phyloP scores from a whole-genome alignment of 306 rosid genomes.

The Prunus davidiana region DNA sequence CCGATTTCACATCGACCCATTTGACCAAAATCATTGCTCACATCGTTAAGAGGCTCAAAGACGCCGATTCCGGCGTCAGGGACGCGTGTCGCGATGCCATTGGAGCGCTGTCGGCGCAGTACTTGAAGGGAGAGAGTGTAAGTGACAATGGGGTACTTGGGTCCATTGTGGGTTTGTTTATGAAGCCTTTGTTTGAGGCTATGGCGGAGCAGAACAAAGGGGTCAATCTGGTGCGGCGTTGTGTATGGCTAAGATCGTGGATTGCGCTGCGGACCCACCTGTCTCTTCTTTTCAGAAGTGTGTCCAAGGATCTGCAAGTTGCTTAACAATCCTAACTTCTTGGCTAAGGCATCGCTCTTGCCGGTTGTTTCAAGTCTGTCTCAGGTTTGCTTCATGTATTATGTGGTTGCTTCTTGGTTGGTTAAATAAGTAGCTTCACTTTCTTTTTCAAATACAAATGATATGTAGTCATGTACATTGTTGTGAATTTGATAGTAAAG shows the following conservation, averaged over 20 bases:
- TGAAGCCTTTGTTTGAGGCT: slow-evolving; percentile 87
- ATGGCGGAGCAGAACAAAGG: slow-evolving; percentile 90
- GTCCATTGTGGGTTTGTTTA: slow-evolving; percentile 72
- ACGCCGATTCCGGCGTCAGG: slow-evolving; percentile 62
- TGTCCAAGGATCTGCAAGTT: slow-evolving; percentile 93
- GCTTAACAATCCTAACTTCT: slow-evolving; percentile 72
- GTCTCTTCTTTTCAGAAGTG: slow-evolving; percentile 70
- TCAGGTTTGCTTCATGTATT: slow-evolving; percentile 48
- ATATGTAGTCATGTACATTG: not conserved
- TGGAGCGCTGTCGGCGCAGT: slow-evolving; percentile 59
- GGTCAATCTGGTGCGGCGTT: slow-evolving; percentile 88
- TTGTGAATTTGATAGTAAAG: not conserved
- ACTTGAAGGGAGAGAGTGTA: slow-evolving; percentile 32
- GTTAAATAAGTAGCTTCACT: not conserved
- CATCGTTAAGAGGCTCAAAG: slow-evolving; percentile 70
- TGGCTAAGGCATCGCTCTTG: slow-evolving; percentile 74
- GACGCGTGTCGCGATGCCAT: slow-evolving; percentile 86
- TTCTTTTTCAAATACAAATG: not conserved
- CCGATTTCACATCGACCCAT: slow-evolving; percentile 60
- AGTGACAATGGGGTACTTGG: slow-evolving; percentile 30
- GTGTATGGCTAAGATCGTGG: slow-evolving; percentile 89
- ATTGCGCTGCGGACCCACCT: slow-evolving; percentile 52
- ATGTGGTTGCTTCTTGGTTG: not conserved
- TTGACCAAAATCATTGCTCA: slow-evolving; percentile 66
- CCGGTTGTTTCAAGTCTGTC: slow-evolving; percentile 80